Percentiles rank a stretch among this genome's conserved stretches.
Conservation (phyloP, 2,329 filamentous ascomycete species). For the Cladosporium sp. region DNA sequence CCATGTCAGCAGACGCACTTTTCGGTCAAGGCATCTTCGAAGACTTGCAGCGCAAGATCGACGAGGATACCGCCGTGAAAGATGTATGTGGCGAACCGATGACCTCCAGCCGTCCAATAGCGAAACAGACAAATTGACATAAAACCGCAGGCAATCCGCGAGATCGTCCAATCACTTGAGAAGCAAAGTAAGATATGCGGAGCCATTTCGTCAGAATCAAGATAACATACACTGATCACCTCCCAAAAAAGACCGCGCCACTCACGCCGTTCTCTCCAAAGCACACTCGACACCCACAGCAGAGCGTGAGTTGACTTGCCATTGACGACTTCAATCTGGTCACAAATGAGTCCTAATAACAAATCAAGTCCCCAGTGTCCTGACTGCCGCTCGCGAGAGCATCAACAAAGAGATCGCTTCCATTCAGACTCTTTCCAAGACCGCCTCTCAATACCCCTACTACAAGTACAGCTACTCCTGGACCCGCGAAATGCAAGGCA, state of each 20-base stretch:
- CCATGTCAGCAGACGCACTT: slow-evolving; percentile 9
- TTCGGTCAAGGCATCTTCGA: slow-evolving; percentile 60
- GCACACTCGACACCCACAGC: slow-evolving; percentile 79
- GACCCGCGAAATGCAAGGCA: slow-evolving; percentile 77
- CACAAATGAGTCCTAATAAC: neutral
- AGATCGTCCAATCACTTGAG: slow-evolving; percentile 77
- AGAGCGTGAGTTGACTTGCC: slow-evolving; percentile 47
- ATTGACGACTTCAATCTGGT: neutral
- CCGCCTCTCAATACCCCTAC: slow-evolving; percentile 85
- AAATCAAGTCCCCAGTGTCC: slow-evolving; percentile 60
- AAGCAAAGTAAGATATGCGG: slow-evolving; percentile 54
- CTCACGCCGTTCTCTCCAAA: slow-evolving; percentile 78
- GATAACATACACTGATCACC: neutral
- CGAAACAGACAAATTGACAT: neutral
- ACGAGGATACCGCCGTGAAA: slow-evolving; percentile 76
- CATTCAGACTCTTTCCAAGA: slow-evolving; percentile 63
- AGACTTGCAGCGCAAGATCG: slow-evolving; percentile 80
- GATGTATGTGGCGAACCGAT: slow-evolving; percentile 50
- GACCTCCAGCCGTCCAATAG: neutral
- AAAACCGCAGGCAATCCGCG: slow-evolving; percentile 59
- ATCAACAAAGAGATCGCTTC: slow-evolving; percentile 70
- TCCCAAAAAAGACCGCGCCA: slow-evolving; percentile 59
- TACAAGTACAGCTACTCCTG: slow-evolving; percentile 96
- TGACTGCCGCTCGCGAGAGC: slow-evolving; percentile 64
- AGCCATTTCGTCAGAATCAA: neutral